Conservation (phyloP, 345 rosid genomes). For the Arabis alpina region DNA sequence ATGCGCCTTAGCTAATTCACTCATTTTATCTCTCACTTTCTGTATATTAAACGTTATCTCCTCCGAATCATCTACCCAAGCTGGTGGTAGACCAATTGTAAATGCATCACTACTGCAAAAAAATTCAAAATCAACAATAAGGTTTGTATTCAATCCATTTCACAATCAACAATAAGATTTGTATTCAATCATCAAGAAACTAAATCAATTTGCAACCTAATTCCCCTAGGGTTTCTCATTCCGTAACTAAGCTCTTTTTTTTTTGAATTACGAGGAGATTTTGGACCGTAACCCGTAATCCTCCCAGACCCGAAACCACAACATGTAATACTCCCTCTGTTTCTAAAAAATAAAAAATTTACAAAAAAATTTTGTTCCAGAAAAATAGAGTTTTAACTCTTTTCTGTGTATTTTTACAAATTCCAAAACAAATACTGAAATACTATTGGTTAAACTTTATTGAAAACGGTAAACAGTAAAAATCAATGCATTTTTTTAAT, state of each 20-base stretch:
- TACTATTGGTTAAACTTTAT: no score
- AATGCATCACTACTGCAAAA: constrained; percentile 69
- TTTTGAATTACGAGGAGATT: no score
- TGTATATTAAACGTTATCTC: constrained; percentile 76
- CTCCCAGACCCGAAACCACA: no score
- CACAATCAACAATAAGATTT: neutral
- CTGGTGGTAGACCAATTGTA: constrained; percentile 82
- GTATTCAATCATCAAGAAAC: neutral
- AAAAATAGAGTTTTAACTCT: no score
- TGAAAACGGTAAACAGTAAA: no score
- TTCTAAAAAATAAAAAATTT: no score
- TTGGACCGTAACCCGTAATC: no score
- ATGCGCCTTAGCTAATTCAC: constrained; percentile 76
- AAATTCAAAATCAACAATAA: neutral
- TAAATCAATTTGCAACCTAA: neutral
- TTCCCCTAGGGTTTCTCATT: constrained; percentile 5
- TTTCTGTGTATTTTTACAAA: no score
- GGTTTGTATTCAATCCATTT: neutral
- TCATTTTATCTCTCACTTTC: constrained; percentile 66
- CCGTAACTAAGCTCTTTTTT: neutral
- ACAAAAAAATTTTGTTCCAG: no score
- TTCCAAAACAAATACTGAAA: no score
- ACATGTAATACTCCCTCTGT: no score
- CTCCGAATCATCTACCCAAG: constrained; percentile 88
- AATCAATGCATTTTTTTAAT: no score